Evolutionary conservation across 768 basidiomycete genomes (phyloP), one percentile per base, ranked within the genome.

Genomic region (Dentipellis fragilis): DNA sequence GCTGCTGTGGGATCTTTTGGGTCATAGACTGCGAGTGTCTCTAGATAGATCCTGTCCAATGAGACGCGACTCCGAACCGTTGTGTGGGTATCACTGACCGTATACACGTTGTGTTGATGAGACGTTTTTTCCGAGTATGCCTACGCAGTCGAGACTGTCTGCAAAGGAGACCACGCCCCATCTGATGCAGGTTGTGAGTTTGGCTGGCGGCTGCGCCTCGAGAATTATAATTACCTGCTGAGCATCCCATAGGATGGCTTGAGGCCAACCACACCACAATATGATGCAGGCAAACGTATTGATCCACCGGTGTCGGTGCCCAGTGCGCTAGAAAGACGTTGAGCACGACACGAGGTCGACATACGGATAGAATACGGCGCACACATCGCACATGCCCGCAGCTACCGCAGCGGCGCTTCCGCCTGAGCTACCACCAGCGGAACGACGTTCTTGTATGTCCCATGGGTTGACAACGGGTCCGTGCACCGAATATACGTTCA

Each of bases 271-370:
- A 96, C 74, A 4, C 93, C 92, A 62, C 92, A 96, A 64, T 97
- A 97, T 2, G 93, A 85, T 0, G 96, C 96, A 0, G 96, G 96
- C 2, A 99, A 73, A 40, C 95, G 80, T 10, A 87, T 84, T 5
- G 96, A 98, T 0, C 95, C 96, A 8, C 96, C 95, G 0, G 95
- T 98, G 67, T 99, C 96, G 2, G 93, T 95, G 0, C 86, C 90
- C 19, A 98, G 66, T 0, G 95, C 93, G 16, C 95, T 96, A 48
- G 38, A 37, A 55, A 45, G 56, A 55, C 36, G 36, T 8, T 11
- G 38, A 39, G 34, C 42, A n/a, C 9, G 21, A 45, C 10, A n/a
- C 3, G 40, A 54, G 46, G 49, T 46, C 10, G 29, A n/a, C 48
- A 49, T 35, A 17, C 4, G 76, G 91, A 70, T 62, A 3, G 29